Percentiles rank a stretch among this genome's conserved stretches.
phyloP scores from a whole-genome alignment of 371 early-diverging fungal genomes.

The Apophysomyces ossiformis region DNA sequence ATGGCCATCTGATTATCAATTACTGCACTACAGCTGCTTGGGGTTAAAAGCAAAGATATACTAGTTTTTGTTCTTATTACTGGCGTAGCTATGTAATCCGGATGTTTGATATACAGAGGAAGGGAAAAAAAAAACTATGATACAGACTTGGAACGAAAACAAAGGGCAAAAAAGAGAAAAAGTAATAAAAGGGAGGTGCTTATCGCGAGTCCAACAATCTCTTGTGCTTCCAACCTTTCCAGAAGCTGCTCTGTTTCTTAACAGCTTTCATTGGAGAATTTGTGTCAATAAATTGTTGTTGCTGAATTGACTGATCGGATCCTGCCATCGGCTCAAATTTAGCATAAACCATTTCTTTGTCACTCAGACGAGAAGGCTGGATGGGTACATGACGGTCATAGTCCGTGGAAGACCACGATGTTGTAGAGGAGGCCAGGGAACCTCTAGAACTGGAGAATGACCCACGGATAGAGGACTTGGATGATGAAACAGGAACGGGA shows the following conservation, averaged over 20 bases:
- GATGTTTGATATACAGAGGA: conserved; percentile 4
- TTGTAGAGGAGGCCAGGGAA: conserved; percentile 23
- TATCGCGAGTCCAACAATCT: not conserved
- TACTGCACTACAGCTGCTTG: conserved; percentile 91
- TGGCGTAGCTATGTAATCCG: conserved; percentile 1
- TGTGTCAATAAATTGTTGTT: conserved; percentile 3
- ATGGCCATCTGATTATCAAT: conserved; percentile 84
- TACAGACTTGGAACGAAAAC: conserved; percentile 7
- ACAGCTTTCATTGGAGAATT: conserved; percentile 10
- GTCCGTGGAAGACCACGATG: conserved; percentile 31
- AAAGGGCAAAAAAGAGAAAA: conserved; percentile 6
- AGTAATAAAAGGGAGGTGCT: not conserved
- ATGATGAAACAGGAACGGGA: conserved; percentile 25
- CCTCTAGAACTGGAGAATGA: conserved; percentile 14
- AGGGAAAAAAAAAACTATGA: conserved; percentile 12
- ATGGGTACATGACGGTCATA: not conserved
- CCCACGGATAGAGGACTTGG: conserved; percentile 17
- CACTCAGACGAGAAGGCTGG: conserved; percentile 6
- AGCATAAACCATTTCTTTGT: conserved; percentile 6
- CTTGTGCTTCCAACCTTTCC: conserved; percentile 30
- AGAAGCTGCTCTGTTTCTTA: conserved; percentile 20
- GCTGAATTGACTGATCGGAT: conserved; percentile 6
- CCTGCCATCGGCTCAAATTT: conserved; percentile 2
- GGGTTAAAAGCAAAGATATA: conserved; percentile 52
- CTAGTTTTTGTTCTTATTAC: conserved; percentile 9